phyloP scores from a whole-genome alignment of 805 yeast species.

The Teunomyces pallodes region DNA sequence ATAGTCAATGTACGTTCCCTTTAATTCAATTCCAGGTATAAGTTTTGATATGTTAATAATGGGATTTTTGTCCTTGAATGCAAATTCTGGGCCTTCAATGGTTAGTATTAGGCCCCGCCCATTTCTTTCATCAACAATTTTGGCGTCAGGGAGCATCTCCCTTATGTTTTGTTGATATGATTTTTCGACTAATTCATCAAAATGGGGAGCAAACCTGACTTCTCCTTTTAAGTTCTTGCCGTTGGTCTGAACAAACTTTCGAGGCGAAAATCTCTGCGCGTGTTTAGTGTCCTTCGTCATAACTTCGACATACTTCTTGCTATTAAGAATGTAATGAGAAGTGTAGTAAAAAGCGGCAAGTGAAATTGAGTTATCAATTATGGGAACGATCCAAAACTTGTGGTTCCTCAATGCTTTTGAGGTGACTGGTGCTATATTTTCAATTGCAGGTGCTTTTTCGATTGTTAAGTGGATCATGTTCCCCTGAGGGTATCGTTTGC shows the following conservation, averaged over 20 bases:
- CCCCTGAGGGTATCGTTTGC: constrained; percentile 27
- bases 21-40: constrained; percentile 9
- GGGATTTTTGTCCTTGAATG: constrained; percentile 9
- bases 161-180: constrained; percentile 14
- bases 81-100: constrained; percentile 11
- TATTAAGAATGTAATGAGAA: constrained; percentile 26
- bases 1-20: constrained; percentile 14
- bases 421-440: background rate
- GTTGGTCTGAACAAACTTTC: constrained; percentile 18
- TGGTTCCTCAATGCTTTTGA: background rate
- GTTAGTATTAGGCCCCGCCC: constrained; percentile 8
- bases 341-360: constrained; percentile 10
- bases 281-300: constrained; percentile 17
- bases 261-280: constrained; percentile 20
- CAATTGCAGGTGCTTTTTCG: constrained; percentile 1
- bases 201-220: constrained; percentile 8
- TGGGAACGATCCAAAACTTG: constrained; percentile 8
- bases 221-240: constrained; percentile 6
- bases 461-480: constrained; percentile 19
- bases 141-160: constrained; percentile 5
- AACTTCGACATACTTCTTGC: constrained; percentile 16
- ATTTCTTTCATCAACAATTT: background rate
- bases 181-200: constrained; percentile 9
- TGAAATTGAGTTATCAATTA: constrained; percentile 4
- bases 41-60: constrained; percentile 13